Percentiles rank a stretch among this genome's conserved stretches.
Conservation (phyloP, 176 grass and related monocot genomes). For the Melocanna baccifera region DNA sequence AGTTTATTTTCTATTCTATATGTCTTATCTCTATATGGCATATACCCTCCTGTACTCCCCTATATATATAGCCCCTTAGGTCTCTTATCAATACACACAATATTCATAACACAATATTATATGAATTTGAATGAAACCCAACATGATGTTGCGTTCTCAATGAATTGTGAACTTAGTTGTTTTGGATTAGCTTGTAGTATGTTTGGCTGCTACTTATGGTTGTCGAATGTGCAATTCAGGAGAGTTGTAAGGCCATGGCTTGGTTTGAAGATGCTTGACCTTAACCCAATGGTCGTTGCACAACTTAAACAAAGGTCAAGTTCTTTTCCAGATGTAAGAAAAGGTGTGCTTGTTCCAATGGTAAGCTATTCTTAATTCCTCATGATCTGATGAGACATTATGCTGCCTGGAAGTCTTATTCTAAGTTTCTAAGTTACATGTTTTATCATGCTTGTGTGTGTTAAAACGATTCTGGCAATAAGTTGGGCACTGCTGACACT, state of each 20-base stretch:
- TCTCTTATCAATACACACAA: too few relatives aligned
- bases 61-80: too few relatives aligned
- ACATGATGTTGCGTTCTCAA: background rate
- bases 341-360: constrained; percentile 74
- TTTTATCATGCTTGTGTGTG: background rate
- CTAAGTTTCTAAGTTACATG: background rate
- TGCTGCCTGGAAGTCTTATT: background rate
- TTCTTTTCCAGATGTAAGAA: constrained; percentile 69
- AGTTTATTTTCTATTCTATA: too few relatives aligned
- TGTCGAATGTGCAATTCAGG: constrained; percentile 44
- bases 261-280: constrained; percentile 84
- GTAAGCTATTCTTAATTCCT: constrained; percentile 40
- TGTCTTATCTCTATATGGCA: too few relatives aligned
- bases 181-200: background rate
- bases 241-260: constrained; percentile 81
- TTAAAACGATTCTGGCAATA: background rate
- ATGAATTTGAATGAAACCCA: background rate
- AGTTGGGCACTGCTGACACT: constrained; percentile 8
- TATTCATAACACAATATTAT: too few relatives aligned
- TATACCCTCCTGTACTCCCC: too few relatives aligned
- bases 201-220: constrained; percentile 14
- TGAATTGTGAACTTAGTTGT: background rate
- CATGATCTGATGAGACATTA: background rate
- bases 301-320: constrained; percentile 76
- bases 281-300: constrained; percentile 63